Evolutionary conservation across 805 yeast genomes (phyloP).

Genomic region (Metschnikowia lunata): DNA sequence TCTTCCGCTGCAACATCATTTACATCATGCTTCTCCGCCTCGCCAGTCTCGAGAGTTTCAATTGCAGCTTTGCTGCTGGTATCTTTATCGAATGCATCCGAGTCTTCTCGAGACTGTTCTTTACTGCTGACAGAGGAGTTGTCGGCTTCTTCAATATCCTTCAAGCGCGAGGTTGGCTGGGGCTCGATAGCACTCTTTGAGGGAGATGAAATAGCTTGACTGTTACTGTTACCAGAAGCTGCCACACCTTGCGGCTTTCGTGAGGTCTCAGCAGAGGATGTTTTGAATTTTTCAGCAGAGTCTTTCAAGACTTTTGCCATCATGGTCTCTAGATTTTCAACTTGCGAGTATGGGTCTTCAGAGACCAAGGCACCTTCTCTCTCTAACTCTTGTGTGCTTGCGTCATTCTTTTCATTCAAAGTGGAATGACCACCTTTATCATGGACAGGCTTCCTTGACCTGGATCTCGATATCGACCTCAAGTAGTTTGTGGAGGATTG

Average conservation of each 20-base stretch:
- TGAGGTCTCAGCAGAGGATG: neutral
- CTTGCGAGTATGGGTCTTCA: conserved; percentile 47
- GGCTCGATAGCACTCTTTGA: neutral
- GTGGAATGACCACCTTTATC: conserved; percentile 8
- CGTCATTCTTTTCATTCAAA: conserved; percentile 29
- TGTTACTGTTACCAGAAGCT: neutral
- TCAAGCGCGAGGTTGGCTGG: neutral
- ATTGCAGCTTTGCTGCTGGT: neutral
- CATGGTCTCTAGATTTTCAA: conserved; percentile 47
- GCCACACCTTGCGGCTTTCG: neutral
- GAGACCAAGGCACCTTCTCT: conserved; percentile 54
- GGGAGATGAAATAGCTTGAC: neutral
- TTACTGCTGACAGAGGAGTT: neutral
- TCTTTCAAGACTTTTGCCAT: conserved; percentile 40
- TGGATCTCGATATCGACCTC: conserved; percentile 61
- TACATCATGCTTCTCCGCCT: conserved; percentile 1
- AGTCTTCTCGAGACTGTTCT: neutral
- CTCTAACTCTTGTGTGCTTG: conserved; percentile 39
- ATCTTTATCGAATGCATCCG: neutral
- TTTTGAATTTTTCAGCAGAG: neutral
- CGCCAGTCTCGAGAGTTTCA: neutral
- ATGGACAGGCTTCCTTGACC: conserved; percentile 41
- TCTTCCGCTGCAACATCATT: conserved; percentile 17
- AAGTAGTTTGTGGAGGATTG: conserved; percentile 50
- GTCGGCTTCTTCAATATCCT: neutral